Conservation (phyloP, 2,329 filamentous ascomycete species). For the Aspergillus awamori region DNA sequence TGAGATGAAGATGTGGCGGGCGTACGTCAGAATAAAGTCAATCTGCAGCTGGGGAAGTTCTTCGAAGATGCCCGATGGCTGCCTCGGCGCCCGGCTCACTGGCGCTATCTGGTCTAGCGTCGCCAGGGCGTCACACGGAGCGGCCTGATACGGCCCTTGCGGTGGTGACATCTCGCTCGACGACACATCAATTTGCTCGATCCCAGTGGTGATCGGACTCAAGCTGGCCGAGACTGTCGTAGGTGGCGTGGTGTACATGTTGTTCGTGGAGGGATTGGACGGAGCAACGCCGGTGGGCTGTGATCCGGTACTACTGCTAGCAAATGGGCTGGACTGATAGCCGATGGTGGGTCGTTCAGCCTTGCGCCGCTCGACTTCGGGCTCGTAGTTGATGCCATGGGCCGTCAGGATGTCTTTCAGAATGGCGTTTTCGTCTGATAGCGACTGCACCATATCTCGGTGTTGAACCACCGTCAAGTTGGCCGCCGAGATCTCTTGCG, state of each 20-base stretch:
- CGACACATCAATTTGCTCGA: constrained; percentile 35
- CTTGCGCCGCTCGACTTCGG: constrained; percentile 46
- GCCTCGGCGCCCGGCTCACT: constrained; percentile 22
- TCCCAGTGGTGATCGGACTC: constrained; percentile 33
- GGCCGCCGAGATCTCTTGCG: constrained; percentile 68
- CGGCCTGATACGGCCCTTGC: constrained; percentile 26
- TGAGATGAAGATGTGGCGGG: not conserved
- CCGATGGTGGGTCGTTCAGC: constrained; percentile 32
- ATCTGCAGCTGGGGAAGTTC: constrained; percentile 50
- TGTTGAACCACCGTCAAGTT: constrained; percentile 59
- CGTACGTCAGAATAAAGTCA: constrained; percentile 53
- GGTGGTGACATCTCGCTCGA: constrained; percentile 29
- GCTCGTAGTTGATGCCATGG: constrained; percentile 62
- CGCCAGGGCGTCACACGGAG: constrained; percentile 29
- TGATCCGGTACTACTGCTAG: constrained; percentile 42
- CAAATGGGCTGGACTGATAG: constrained; percentile 46
- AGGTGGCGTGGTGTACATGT: constrained; percentile 36
- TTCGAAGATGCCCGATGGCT: constrained; percentile 45
- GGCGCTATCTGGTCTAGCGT: constrained; percentile 29
- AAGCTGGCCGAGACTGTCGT: constrained; percentile 33
- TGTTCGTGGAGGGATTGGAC: constrained; percentile 27
- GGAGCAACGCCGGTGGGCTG: constrained; percentile 31
- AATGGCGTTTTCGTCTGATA: constrained; percentile 77
- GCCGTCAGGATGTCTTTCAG: constrained; percentile 65
- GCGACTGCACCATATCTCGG: constrained; percentile 71